Evolutionary conservation across 345 rosid genomes (phyloP).

Genomic region (Hibiscus mutabilis): DNA sequence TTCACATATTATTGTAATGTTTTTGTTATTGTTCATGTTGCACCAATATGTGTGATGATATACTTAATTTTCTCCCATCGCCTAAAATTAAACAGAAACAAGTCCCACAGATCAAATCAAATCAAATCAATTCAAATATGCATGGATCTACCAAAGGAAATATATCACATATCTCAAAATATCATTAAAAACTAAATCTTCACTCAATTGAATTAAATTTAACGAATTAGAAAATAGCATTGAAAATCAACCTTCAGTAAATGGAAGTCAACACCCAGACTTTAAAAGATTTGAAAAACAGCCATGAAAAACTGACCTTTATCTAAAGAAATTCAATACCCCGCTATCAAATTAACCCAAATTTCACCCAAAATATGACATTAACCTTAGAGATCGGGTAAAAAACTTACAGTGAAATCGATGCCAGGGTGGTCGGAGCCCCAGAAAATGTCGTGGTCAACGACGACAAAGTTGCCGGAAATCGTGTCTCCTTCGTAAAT

Average conservation of each 20-base stretch:
- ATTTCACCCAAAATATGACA: not conserved
- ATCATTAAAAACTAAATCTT: not conserved
- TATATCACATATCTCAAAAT: not conserved
- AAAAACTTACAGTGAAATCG: slow-evolving; percentile 59
- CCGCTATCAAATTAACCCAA: not conserved
- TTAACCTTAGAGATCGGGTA: not conserved
- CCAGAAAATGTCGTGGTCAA: slow-evolving; percentile 98
- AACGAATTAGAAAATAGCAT: not conserved
- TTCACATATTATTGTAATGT: not conserved
- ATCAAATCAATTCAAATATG: not conserved
- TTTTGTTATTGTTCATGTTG: no score
- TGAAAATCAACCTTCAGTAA: not conserved
- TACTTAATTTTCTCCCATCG: no score
- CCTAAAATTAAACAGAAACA: not conserved
- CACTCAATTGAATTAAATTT: not conserved
- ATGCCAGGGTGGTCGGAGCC: slow-evolving; percentile 96
- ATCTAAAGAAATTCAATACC: not conserved
- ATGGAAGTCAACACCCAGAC: not conserved
- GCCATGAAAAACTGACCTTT: not conserved
- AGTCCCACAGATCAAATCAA: not conserved
- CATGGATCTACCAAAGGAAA: not conserved
- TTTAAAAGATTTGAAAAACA: not conserved
- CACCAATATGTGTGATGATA: no score
- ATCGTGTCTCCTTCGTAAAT: slow-evolving; percentile 84
- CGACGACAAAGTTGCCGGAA: slow-evolving; percentile 95